Base-by-base conservation (phyloP, 108 stramenopile species). In the Cyclostephanos tholiformis region DNA sequence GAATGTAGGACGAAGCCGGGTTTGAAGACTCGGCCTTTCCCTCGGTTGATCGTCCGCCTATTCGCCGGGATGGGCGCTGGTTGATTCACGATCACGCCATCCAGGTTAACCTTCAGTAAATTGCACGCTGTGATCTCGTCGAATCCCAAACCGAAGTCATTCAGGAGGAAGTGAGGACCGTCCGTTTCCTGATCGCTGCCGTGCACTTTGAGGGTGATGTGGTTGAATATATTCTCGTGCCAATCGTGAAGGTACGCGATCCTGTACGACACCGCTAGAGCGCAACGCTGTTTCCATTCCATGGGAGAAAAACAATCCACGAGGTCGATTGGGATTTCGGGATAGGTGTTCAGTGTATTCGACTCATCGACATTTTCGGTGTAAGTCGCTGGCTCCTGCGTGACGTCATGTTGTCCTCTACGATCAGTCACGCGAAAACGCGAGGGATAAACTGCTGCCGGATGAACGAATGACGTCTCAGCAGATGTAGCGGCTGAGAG, bases 151-250 rank as follows among this genome's bases (percentile, higher is more conserved):
- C 80, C 80, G 52, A 72, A 81, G 49, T 81, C 80, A 41, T 81
- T 81, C 0, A 81, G 63, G 1, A 81, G 65, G 32, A 81, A 81
- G 35, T 76, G 66, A 19, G 80, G 80, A 11, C 80, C 75, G 46
- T 71, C 75, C 50, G 52, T 41, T 29, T 68, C 67, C 7, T 75
- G 39, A 16, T 81, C 80, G 43, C 80, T 76, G 6, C 75, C 80
- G 29, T 71, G 74, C 13, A 81, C 70, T 77, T 81, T 81, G 30
- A 81, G 80, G 9, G 80, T 81, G 39, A 81, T 81, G 41, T 81
- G 80, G 51, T 81, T 81, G 41, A 81, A 81, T n/a, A 81, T 71
- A 22, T 81, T 81, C 35, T 76, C 76, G 22, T 77, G 75, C 80
- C 80, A 81, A 13, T 46, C 48, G 39, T 81, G 75, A 0, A 81